phyloP scores from a whole-genome alignment of 2,329 filamentous ascomycete species.

The Cercospora sesami region DNA sequence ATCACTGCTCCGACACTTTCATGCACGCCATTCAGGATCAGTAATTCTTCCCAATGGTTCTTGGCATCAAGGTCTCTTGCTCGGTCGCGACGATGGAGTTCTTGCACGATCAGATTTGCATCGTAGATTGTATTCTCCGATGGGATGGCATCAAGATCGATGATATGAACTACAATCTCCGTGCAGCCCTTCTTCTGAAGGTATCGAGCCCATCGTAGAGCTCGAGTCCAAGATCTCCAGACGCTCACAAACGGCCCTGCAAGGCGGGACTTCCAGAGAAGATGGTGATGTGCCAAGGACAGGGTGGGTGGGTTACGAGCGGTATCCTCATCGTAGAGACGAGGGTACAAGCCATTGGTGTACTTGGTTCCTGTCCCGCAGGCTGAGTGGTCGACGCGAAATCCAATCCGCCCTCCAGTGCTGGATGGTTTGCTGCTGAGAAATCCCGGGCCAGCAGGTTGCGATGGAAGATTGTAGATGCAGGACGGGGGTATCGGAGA shows the following conservation, averaged over 20 bases:
- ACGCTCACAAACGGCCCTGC: conserved; percentile 12
- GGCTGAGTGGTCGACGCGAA: conserved; percentile 1
- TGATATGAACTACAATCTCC: conserved; percentile 4
- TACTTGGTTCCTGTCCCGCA: conserved; percentile 1
- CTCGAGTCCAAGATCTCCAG: conserved; percentile 12
- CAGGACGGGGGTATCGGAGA: not conserved
- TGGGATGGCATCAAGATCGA: conserved; percentile 6
- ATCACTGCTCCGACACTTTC: not conserved
- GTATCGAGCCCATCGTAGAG: conserved; percentile 12
- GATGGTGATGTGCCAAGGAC: conserved; percentile 8
- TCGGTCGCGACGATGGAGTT: not conserved
- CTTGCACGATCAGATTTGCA: not conserved
- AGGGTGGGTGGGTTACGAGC: not conserved
- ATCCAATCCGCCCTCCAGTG: not conserved
- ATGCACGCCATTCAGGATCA: conserved; percentile 4
- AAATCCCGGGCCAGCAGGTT: conserved; percentile 9
- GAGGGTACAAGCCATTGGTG: conserved; percentile 9
- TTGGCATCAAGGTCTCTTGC: not conserved
- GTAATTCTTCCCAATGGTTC: conserved; percentile 10
- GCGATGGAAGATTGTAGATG: not conserved
- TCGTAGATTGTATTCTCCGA: not conserved
- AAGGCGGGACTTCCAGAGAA: conserved; percentile 14
- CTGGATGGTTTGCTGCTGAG: not conserved
- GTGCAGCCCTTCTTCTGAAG: not conserved
- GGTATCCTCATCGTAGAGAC: not conserved